Base-by-base conservation (phyloP, 139 green algal genomes). In the Klebsormidium nitens region DNA sequence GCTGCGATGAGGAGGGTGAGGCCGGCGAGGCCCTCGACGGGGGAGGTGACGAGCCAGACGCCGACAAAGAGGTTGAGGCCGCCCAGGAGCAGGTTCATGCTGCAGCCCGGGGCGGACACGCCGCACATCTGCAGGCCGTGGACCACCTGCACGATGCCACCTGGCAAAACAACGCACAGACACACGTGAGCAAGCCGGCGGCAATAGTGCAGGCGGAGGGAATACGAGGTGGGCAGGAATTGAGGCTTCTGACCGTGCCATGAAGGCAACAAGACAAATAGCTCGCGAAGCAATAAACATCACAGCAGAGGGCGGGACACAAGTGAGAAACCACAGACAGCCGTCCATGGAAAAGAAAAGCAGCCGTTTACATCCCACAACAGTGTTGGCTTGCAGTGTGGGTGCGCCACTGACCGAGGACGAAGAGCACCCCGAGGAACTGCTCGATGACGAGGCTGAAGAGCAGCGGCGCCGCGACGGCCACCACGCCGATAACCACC, bases 401-500 rank as follows among this genome's bases (percentile, higher is more conserved):
- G n/a, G n/a, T n/a, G n/a, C n/a, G n/a, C n/a, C n/a, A n/a, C n/a
- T n/a, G n/a, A n/a, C n/a, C n/a, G n/a, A n/a, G n/a, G n/a, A n/a
- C n/a, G n/a, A n/a, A n/a, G n/a, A n/a, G n/a, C n/a, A n/a, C 17
- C 57, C 64, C 64, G 64, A 71, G 71, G 48, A 71, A 66, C 8
- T 58, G 44, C 6, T 66, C 64, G 55, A 71, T 71, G 47, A 48
- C 64, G 8, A 71, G 19, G 8, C 48, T 69, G 52, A 71, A 71
- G 8, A 48, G 29, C 19, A 36, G 19, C 8, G 64, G 64, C 14
- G 5, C 71, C 5, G 71, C 49, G n/a, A 71, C 71, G 48, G 64
- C 64, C 47, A 66, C 55, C 48, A 71, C 71, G 32, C 64, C 64
- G 14, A 71, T n/a, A 48, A 71, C 6, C 19, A 66, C 26, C 5